Evolutionary conservation across 2,329 filamentous ascomycete species (phyloP).

Genomic region (Plenodomus lindquistii): DNA sequence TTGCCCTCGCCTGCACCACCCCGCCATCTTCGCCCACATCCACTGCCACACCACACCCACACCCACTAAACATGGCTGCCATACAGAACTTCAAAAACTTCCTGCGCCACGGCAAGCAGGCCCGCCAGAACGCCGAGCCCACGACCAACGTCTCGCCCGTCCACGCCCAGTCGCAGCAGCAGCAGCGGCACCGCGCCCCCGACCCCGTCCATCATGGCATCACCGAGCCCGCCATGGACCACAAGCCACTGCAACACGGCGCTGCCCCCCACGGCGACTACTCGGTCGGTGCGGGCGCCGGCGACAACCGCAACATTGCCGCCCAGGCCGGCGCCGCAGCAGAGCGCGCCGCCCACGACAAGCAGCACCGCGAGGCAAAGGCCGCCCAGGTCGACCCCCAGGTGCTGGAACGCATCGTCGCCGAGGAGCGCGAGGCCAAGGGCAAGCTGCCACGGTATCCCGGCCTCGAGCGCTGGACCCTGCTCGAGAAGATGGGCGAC

Average conservation of each 20-base stretch:
- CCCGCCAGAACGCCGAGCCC: conserved; percentile 68
- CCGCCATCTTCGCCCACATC: conserved; percentile 15
- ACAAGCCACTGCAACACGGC: conserved; percentile 57
- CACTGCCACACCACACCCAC: conserved; percentile 4
- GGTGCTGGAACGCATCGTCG: conserved; percentile 82
- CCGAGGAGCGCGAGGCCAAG: conserved; percentile 85
- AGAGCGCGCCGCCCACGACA: conserved; percentile 64
- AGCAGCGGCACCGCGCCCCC: conserved; percentile 54
- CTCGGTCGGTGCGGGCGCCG: conserved; percentile 64
- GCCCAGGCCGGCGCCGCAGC: conserved; percentile 70
- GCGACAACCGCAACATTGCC: conserved; percentile 66
- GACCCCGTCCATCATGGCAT: conserved; percentile 60
- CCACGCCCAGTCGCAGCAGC: conserved; percentile 62
- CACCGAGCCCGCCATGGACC: conserved; percentile 62
- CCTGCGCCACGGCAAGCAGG: conserved; percentile 97
- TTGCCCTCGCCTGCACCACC: conserved; percentile 22
- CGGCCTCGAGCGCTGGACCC: conserved; percentile 80
- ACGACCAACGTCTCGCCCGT: conserved; percentile 66
- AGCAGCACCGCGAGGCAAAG: conserved; percentile 60
- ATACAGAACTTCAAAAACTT: conserved; percentile 99
- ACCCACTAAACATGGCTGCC: conserved; percentile 58
- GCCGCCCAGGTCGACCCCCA: conserved; percentile 59
- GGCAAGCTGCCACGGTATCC: conserved; percentile 86
- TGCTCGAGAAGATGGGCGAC: conserved; percentile 97
- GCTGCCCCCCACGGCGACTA: conserved; percentile 59